A percentile compares a stretch with the other conserved stretches of the same genome.
Evolutionary conservation across 768 basidiomycete species (phyloP).

Genomic region (Gyrodon lividus): DNA sequence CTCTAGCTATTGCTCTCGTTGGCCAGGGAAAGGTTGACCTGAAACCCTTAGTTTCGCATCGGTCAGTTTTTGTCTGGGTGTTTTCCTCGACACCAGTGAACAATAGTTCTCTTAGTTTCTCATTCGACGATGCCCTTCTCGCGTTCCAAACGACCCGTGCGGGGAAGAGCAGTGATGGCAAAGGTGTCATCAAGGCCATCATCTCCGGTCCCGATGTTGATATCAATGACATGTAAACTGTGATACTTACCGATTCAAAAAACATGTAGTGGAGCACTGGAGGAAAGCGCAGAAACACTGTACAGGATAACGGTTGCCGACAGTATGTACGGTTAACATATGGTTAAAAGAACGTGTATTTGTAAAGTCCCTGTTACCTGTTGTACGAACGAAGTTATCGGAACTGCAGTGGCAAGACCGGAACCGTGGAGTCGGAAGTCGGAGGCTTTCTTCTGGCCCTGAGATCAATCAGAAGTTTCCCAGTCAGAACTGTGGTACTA

Average conservation of each 20-base stretch:
- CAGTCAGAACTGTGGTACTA: no score
- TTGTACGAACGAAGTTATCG: no score
- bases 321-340: neutral
- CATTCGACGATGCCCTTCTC: conserved; percentile 70
- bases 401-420: no score
- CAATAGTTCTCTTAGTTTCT: conserved; percentile 46
- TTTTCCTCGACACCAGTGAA: neutral
- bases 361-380: no score
- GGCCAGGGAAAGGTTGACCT: conserved; percentile 81
- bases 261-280: no score
- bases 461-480: neutral
- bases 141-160: conserved; percentile 81
- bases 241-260: no score
- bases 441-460: no score
- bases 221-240: conserved; percentile 37
- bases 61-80: conserved; percentile 41
- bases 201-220: conserved; percentile 77
- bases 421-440: no score
- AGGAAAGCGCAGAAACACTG: no score
- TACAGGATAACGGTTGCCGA: neutral
- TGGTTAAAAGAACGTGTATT: neutral
- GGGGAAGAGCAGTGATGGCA: conserved; percentile 85
- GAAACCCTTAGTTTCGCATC: conserved; percentile 86
- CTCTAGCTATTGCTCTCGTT: conserved; percentile 80
- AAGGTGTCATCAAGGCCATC: conserved; percentile 84